Conservation (phyloP, 2,329 filamentous ascomycete species). For the Mariannaea sp. region DNA sequence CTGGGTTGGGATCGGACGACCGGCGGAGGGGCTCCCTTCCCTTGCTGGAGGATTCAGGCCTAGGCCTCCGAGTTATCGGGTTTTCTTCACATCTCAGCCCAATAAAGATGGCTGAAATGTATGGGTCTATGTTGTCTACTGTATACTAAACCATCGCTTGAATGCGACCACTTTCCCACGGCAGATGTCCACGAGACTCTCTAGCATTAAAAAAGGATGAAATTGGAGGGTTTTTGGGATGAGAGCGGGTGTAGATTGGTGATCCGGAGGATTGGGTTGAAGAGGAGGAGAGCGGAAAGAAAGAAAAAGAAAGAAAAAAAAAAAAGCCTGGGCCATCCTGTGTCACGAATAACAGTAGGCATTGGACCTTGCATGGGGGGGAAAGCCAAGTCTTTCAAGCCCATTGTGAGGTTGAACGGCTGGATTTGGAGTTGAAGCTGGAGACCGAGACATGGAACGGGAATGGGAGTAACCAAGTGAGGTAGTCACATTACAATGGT, state of each 20-base stretch:
- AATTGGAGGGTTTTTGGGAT: background rate
- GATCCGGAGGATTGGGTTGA: too few species aligned
- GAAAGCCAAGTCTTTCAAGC: background rate
- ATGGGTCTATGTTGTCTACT: constrained; percentile 1
- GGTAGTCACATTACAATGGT: too few species aligned
- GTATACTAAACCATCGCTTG: background rate
- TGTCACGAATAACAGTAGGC: constrained; percentile 11
- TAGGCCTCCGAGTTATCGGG: background rate
- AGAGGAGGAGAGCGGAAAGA: background rate
- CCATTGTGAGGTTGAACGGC: too few species aligned
- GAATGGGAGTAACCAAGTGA: background rate
- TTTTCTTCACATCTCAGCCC: background rate
- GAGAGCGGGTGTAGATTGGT: background rate
- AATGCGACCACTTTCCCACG: constrained; percentile 3
- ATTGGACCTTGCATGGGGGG: constrained; percentile 7
- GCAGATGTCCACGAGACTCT: background rate
- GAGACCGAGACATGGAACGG: background rate
- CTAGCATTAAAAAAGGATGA: too few species aligned
- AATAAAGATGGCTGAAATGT: background rate
- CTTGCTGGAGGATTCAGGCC: constrained; percentile 2
- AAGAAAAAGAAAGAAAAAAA: background rate
- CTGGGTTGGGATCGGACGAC: constrained; percentile 18
- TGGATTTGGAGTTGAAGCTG: background rate
- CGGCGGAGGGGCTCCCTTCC: background rate
- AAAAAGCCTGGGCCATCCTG: constrained; percentile 9